A percentile compares a stretch with the other conserved stretches of the same genome.
These are phyloP conservation scores for Abrus pulchellus DNA, from an alignment of 306 rosid genomes.

Conservation along the genomic window DNA sequence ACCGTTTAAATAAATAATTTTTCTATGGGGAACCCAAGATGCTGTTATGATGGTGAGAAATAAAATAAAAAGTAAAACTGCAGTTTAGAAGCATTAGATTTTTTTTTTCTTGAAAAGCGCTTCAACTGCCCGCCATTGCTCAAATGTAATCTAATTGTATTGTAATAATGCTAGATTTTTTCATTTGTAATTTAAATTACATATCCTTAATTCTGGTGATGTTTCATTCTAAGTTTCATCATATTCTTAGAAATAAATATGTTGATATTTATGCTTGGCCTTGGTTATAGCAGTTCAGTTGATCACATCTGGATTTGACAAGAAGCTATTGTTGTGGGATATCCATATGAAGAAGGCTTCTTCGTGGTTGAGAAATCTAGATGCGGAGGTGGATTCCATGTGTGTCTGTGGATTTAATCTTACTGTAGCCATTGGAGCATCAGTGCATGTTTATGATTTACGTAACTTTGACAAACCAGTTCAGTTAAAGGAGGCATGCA, in stretches of 20 bases:
- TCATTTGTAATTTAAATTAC: slow-evolving; percentile 22
- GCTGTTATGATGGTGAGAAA: slow-evolving; percentile 11
- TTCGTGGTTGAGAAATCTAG: slow-evolving; percentile 52
- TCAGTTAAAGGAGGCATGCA: slow-evolving; percentile 60
- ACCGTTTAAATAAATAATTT: slow-evolving; percentile 6
- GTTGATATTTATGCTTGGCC: slow-evolving; percentile 26
- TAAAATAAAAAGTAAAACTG: slow-evolving; percentile 15
- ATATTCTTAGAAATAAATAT: slow-evolving; percentile 3
- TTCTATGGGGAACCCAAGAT: slow-evolving; percentile 15
- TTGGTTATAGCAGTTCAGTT: slow-evolving; percentile 66
- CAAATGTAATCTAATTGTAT: slow-evolving; percentile 8
- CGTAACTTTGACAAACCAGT: slow-evolving; percentile 66
- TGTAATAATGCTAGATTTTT: slow-evolving; percentile 13
- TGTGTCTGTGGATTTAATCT: slow-evolving; percentile 69
- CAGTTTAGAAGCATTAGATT: neutral
- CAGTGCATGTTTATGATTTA: slow-evolving; percentile 69
- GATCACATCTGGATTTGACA: slow-evolving; percentile 82
- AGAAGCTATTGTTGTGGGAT: slow-evolving; percentile 75
- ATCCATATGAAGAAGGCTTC: slow-evolving; percentile 57
- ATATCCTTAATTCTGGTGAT: slow-evolving; percentile 6
- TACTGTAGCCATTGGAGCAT: slow-evolving; percentile 67
- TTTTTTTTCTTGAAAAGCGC: neutral
- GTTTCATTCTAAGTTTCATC: slow-evolving; percentile 19
- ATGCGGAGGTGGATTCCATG: slow-evolving; percentile 75
- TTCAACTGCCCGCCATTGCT: slow-evolving; percentile 2